Evolutionary conservation across 225 moss, liverwort and hornwort genomes (phyloP), one percentile per base, ranked within the genome.

Genomic region (Lunularia cruciata): DNA sequence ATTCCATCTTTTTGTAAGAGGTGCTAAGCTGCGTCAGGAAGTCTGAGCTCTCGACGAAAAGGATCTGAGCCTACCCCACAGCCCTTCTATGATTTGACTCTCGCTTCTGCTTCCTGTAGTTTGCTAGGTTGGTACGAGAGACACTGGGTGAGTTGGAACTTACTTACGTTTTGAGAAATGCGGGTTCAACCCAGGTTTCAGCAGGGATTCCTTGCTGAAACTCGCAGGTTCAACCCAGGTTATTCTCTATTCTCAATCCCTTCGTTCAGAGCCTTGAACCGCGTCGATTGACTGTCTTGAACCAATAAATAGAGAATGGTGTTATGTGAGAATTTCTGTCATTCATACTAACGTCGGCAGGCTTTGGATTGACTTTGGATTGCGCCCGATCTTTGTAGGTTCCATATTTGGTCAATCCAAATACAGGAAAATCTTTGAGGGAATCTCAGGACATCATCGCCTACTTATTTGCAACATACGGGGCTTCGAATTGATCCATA

Each of bases 61-160:
- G n/a, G n/a, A n/a, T n/a, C n/a, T n/a, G n/a, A n/a, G n/a, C n/a
- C n/a, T n/a, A n/a, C n/a, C n/a, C n/a, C n/a, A n/a, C n/a, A n/a
- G n/a, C n/a, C 12, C 43, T 2, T 6, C 16, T 43, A 16, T 43
- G 12, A 10, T 11, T 16, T n/a, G n/a, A n/a, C n/a, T n/a, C n/a
- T n/a, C n/a, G 43, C 43, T 2, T 6, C 16, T 43, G 43, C 16
- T 16, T 43, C 12, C 43, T 2, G 16, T 65, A 96, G 92, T 96
- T 96, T 86, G 92, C 92, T 23, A 83, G 96, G 57, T 72, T 96
- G 61, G 96, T 96, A 39, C 82, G 95, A 68, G 96, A 96, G 82
- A 77, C 90, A 60, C 79, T 96, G 30, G 92, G 95, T 70, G 96
- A 96, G 70, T 64, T 96, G 68, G 96, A 96, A 78, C 76, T 96